Conservation (phyloP, 2,329 filamentous ascomycete genomes). For the Alternaria angustiovoidea region DNA sequence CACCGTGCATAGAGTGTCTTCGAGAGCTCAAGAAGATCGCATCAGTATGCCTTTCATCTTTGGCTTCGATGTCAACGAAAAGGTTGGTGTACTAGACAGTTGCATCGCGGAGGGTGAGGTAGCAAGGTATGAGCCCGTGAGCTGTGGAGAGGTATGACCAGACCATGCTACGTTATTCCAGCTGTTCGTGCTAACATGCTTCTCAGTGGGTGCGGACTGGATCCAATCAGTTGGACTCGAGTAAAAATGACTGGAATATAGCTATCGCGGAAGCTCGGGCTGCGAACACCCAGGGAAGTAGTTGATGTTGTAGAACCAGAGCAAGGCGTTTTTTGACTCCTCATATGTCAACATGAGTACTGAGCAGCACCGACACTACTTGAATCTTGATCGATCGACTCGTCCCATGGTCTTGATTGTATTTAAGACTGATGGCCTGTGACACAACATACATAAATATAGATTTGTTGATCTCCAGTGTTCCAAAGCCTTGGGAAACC, state of each 20-base stretch:
- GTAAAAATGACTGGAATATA: background rate
- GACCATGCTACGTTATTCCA: too few relatives aligned
- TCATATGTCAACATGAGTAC: too few relatives aligned
- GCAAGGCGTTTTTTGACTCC: too few relatives aligned
- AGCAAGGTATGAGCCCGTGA: background rate
- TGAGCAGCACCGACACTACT: too few relatives aligned
- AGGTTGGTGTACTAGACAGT: background rate
- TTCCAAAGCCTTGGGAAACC: too few relatives aligned
- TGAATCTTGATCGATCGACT: too few relatives aligned
- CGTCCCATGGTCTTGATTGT: too few relatives aligned
- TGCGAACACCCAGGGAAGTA: background rate
- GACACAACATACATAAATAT: too few relatives aligned
- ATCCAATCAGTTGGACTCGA: background rate
- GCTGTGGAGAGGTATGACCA: background rate
- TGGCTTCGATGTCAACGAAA: background rate
- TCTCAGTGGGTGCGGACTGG: background rate
- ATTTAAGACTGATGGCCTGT: too few relatives aligned
- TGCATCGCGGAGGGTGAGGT: background rate
- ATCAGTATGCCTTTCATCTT: background rate
- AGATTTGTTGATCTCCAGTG: too few relatives aligned
- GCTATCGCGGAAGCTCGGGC: background rate
- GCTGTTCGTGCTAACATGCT: too few relatives aligned
- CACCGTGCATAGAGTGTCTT: background rate
- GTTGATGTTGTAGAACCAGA: too few relatives aligned
- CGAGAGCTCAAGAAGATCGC: background rate